A percentile compares a stretch with the other conserved stretches of the same genome.
Evolutionary conservation across 176 grass and related monocot species (phyloP).

Genomic region (Oryza meridionalis): DNA sequence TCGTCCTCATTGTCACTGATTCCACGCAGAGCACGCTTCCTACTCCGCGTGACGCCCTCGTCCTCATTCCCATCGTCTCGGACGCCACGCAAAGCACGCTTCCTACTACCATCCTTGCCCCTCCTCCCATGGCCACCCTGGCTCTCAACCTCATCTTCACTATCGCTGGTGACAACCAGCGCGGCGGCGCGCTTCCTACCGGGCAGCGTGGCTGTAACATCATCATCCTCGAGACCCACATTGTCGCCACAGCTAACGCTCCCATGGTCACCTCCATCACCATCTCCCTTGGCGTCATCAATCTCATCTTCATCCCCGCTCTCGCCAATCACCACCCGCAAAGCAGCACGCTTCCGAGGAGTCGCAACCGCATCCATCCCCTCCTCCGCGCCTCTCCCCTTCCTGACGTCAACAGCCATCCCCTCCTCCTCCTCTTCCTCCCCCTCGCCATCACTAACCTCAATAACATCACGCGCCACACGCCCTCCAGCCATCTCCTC

Average conservation of each 20-base stretch:
- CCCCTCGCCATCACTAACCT: constrained; percentile 42
- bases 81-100: no score
- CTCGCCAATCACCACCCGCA: constrained; percentile 25
- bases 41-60: constrained; percentile 11
- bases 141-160: not conserved
- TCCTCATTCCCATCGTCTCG: not conserved
- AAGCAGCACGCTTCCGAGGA: not conserved
- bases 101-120: not conserved
- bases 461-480: constrained; percentile 21
- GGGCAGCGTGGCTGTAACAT: not conserved
- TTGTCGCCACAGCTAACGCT: not conserved
- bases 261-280: not conserved
- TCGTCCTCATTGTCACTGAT: constrained; percentile 58
- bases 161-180: constrained; percentile 31
- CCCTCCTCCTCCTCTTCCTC: constrained; percentile 12
- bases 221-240: constrained; percentile 29
- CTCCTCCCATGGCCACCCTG: not conserved
- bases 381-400: not conserved
- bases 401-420: not conserved
- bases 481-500: not conserved
- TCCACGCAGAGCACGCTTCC: constrained; percentile 36
- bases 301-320: constrained; percentile 2
- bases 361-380: not conserved
- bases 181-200: constrained; percentile 13
- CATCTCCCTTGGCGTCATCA: not conserved